A percentile compares a stretch with the other conserved stretches of the same genome.
Evolutionary conservation across 228 moss, liverwort and hornwort genomes (phyloP).

Genomic region (Sphagnum fallax): DNA sequence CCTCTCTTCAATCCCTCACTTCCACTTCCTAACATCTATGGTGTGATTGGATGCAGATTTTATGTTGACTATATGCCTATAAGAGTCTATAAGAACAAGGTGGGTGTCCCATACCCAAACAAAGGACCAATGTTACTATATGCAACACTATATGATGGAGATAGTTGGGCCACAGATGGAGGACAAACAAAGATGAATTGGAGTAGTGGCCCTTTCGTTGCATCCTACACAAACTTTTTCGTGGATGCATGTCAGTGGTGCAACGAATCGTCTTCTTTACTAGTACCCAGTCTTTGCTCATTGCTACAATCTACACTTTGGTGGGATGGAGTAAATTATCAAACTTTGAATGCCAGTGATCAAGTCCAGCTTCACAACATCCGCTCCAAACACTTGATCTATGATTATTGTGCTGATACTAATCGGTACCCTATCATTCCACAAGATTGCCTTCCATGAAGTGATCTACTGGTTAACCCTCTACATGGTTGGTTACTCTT

Average conservation of each 20-base stretch:
- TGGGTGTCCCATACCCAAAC: constrained; percentile 8
- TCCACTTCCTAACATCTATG: not conserved
- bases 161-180: constrained; percentile 44
- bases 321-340: constrained; percentile 12
- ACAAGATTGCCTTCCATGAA: constrained; percentile 13
- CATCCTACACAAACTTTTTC: constrained; percentile 20
- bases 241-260: constrained; percentile 21
- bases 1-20: too few species aligned
- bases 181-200: constrained; percentile 35
- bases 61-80: constrained; percentile 14
- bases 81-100: constrained; percentile 17
- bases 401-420: constrained; percentile 41
- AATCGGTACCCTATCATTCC: constrained; percentile 6
- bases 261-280: constrained; percentile 1
- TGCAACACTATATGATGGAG: constrained; percentile 15
- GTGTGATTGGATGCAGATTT: constrained; percentile 8
- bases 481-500: too few species aligned
- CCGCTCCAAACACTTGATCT: constrained; percentile 21
- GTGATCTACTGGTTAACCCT: too few species aligned
- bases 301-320: constrained; percentile 6
- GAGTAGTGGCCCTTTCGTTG: constrained; percentile 24
- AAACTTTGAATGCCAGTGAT: not conserved
- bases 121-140: constrained; percentile 6
- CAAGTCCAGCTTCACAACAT: constrained; percentile 1
- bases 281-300: constrained; percentile 2